Percentiles rank a stretch among this genome's conserved stretches.
phyloP scores from a whole-genome alignment of 768 basidiomycete genomes.

The Tubosaeta sp. region DNA sequence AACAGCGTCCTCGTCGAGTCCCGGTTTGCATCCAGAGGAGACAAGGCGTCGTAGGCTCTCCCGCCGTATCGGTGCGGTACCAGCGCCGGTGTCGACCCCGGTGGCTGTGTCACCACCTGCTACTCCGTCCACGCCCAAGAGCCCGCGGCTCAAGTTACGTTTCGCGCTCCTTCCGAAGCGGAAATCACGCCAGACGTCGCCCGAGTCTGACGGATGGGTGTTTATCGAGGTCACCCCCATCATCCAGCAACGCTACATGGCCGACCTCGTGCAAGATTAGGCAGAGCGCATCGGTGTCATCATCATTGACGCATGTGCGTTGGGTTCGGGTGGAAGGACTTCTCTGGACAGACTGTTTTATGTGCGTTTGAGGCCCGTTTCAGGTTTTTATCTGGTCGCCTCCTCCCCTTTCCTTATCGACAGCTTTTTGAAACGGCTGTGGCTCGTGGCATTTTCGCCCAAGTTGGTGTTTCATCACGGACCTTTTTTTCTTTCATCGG shows the following conservation, averaged over 20 bases:
- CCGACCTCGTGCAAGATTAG: constrained; percentile 12
- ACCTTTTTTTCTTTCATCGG: neutral
- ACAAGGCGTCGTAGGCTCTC: constrained; percentile 8
- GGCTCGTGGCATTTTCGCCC: neutral
- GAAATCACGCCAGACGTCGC: constrained; percentile 8
- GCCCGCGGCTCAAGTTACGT: constrained; percentile 12
- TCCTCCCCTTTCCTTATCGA: neutral
- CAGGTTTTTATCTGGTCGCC: neutral
- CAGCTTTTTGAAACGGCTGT: constrained; percentile 4
- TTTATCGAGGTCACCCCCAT: constrained; percentile 26
- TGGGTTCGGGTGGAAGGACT: neutral
- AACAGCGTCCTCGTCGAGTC: neutral
- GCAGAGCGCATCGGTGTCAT: neutral
- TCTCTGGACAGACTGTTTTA: neutral
- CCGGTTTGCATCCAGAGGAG: neutral
- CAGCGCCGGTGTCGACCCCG: neutral
- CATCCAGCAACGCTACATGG: constrained; percentile 18
- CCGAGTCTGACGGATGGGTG: constrained; percentile 27
- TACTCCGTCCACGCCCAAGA: constrained; percentile 16
- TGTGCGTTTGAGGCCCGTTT: constrained; percentile 2
- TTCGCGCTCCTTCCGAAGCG: constrained; percentile 17
- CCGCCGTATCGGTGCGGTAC: neutral
- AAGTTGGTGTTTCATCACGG: neutral
- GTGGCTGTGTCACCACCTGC: constrained; percentile 1
- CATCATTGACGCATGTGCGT: neutral